These are phyloP conservation scores for Diddensiella santjacobensis DNA, from an alignment of 805 yeast genomes.

Conservation along the genomic window DNA sequence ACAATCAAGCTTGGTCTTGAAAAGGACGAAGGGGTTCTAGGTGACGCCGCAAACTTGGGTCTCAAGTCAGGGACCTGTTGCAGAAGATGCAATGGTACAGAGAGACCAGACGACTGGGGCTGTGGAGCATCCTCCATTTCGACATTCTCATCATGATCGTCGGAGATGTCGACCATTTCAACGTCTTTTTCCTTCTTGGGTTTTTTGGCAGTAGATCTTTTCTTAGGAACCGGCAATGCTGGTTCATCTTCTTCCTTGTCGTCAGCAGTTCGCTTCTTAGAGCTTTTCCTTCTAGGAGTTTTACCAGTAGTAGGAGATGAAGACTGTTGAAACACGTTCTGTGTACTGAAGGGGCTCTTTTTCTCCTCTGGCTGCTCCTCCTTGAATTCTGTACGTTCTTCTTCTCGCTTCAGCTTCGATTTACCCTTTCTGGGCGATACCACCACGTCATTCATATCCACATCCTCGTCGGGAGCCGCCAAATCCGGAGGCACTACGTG, in stretches of 20 bases:
- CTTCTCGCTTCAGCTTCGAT: background rate
- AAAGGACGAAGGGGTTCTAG: background rate
- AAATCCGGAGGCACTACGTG: slow-evolving; percentile 13
- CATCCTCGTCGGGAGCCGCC: slow-evolving; percentile 3
- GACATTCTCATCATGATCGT: slow-evolving; percentile 3
- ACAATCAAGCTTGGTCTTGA: background rate
- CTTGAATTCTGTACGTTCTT: background rate
- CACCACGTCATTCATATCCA: slow-evolving; percentile 5
- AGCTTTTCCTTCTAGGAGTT: slow-evolving; percentile 2
- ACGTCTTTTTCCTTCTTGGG: slow-evolving; percentile 5
- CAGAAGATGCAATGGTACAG: slow-evolving; percentile 3
- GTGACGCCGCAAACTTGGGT: background rate
- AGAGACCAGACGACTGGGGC: background rate
- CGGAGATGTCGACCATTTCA: background rate
- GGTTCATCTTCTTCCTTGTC: slow-evolving; percentile 3
- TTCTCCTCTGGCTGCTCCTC: slow-evolving; percentile 8
- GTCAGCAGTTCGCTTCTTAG: slow-evolving; percentile 11
- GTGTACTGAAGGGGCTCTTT: slow-evolving; percentile 9
- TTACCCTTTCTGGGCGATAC: slow-evolving; percentile 12
- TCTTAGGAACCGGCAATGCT: slow-evolving; percentile 2
- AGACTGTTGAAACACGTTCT: slow-evolving; percentile 14
- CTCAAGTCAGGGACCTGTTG: slow-evolving; percentile 3
- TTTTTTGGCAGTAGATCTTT: slow-evolving; percentile 1
- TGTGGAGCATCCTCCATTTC: slow-evolving; percentile 5
- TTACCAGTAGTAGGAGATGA: slow-evolving; percentile 3